phyloP scores from a whole-genome alignment of 257 asterid species.

The Datura wrightii region DNA sequence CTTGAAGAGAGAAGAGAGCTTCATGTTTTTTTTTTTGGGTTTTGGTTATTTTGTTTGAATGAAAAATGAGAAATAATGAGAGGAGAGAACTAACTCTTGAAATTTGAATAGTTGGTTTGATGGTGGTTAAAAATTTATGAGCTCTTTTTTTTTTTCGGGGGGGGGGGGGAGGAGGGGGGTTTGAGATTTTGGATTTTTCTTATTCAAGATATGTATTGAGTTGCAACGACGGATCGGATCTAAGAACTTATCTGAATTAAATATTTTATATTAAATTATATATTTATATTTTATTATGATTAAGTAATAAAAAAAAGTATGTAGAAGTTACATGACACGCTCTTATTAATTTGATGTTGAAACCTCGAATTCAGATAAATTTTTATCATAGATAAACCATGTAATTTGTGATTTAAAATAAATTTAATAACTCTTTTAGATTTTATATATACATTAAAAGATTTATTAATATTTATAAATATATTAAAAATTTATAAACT shows the following conservation, averaged over 20 bases:
- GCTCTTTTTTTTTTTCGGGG: neutral
- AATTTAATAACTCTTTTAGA: neutral
- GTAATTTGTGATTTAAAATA: neutral
- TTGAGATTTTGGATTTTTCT: neutral
- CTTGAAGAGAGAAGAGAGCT: slow-evolving; percentile 65
- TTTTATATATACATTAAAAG: neutral
- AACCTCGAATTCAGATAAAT: no score
- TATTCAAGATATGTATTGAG: slow-evolving; percentile 14
- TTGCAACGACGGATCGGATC: no score
- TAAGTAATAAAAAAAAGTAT: no score
- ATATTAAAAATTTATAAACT: neutral
- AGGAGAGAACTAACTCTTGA: slow-evolving; percentile 34
- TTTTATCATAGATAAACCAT: neutral
- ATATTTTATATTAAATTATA: no score
- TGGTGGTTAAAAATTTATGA: slow-evolving; percentile 15
- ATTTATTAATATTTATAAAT: neutral
- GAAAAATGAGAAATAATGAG: slow-evolving; percentile 1
- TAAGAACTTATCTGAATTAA: no score
- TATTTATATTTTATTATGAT: no score
- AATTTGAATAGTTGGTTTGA: slow-evolving; percentile 28
- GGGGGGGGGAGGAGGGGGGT: neutral
- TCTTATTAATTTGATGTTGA: neutral
- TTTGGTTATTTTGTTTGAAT: neutral
- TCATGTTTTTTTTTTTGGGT: slow-evolving; percentile 46
- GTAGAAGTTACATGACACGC: no score